Base-by-base conservation (phyloP, 192 early-diverging fungal genomes). In the Rhizophagus prolifer region DNA sequence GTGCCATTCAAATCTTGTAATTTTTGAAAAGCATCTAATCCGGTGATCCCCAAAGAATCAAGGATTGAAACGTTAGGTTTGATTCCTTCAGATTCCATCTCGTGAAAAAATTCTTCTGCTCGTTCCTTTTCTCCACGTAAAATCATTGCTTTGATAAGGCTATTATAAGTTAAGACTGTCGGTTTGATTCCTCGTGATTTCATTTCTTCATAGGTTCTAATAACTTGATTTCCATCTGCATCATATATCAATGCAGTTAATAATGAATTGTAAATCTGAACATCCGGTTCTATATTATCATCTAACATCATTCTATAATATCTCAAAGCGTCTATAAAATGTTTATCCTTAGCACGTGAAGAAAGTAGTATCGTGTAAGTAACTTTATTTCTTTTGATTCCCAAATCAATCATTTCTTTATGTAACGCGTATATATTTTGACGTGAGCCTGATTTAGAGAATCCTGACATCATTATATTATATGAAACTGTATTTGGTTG, bases 181-280 rank as follows among this genome's bases (percentile, higher is more conserved):
- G 81, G 75, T 16, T 36, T 54, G 38, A 82, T 47, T 9, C 63
- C 79, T 4, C 58, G 34, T 1, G 65, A 5, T 28, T 78, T 83
- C 82, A 85, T 85, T 34, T 78, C 77, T n/a, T 80, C 34, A 64
- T 75, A 82, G 28, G 79, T 41, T 16, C 80, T 72, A 38, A 82
- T 66, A 9, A 70, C 79, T 28, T 46, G 30, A 7, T 21, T 0
- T 4, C 50, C 21, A 34, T 41, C 34, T 0, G 50, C 19, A 44
- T 38, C 26, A n/a, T 26, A 62, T 4, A 19, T 36, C 2, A 36
- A 44, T 34, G 38, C 74, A 10, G 23, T 46, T 66, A 76, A 16
- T 36, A 66, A 13, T 21, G 63, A 21, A 76, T 76, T 76, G 8
- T 62, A 76, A 38, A 25, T 61, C 1, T 30, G 10, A 31, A 61